These are phyloP conservation scores for Cladosporium sp. DNA, from an alignment of 2,329 filamentous ascomycete species.

Conservation along the genomic window DNA sequence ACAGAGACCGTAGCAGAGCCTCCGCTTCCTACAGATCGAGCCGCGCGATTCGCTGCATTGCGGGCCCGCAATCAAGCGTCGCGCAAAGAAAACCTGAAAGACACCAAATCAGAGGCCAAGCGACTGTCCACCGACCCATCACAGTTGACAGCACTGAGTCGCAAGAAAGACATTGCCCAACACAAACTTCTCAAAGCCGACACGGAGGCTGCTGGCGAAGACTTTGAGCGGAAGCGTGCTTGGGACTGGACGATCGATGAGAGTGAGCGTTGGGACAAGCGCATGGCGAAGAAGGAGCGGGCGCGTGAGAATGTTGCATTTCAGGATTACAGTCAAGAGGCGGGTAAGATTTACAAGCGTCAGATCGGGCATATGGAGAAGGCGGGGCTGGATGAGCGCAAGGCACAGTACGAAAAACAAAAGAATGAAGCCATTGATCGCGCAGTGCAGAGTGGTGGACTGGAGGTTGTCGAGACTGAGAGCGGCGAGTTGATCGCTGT, in stretches of 20 bases:
- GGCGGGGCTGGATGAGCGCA: slow-evolving; percentile 27
- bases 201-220: slow-evolving; percentile 75
- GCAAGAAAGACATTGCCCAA: slow-evolving; percentile 79
- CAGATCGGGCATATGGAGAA: slow-evolving; percentile 73
- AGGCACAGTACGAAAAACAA: slow-evolving; percentile 80
- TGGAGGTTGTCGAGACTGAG: slow-evolving; percentile 94
- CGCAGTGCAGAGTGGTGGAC: slow-evolving; percentile 75
- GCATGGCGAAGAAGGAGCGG: slow-evolving; percentile 77
- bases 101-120: slow-evolving; percentile 77
- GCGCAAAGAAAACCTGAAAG: slow-evolving; percentile 72
- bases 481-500: slow-evolving; percentile 91
- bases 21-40: slow-evolving; percentile 49
- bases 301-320: slow-evolving; percentile 85
- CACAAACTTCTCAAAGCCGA: slow-evolving; percentile 94
- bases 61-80: slow-evolving; percentile 61
- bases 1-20: slow-evolving; percentile 25
- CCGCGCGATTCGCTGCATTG: slow-evolving; percentile 79
- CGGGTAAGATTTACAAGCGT: slow-evolving; percentile 88
- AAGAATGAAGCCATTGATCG: slow-evolving; percentile 81
- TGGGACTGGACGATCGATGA: slow-evolving; percentile 99
- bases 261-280: slow-evolving; percentile 87
- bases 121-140: slow-evolving; percentile 72
- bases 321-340: slow-evolving; percentile 81
- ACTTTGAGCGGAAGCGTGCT: slow-evolving; percentile 95
- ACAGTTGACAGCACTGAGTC: slow-evolving; percentile 72